These are phyloP conservation scores for Taxillus chinensis DNA, from an alignment of 164 flowering plant genomes.

Conservation along the genomic window DNA sequence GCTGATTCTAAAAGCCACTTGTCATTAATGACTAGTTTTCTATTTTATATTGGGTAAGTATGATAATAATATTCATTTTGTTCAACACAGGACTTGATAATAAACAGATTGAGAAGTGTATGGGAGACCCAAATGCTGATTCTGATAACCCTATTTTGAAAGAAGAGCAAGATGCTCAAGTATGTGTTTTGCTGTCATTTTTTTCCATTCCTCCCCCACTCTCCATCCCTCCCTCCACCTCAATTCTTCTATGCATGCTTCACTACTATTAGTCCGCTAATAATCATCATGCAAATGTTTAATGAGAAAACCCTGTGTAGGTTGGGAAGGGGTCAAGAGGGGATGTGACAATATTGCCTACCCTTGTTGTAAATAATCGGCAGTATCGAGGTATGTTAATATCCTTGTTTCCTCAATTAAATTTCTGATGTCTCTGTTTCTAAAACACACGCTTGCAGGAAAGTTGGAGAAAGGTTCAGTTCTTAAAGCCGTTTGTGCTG, in stretches of 20 bases:
- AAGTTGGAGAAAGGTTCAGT: conserved; percentile 91
- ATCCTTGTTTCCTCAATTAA: conserved; percentile 1
- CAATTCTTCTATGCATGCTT: too few species aligned
- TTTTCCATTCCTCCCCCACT: too few species aligned
- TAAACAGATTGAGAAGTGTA: conserved; percentile 73
- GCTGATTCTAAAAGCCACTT: too few species aligned
- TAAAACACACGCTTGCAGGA: conserved; percentile 39
- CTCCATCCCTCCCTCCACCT: too few species aligned
- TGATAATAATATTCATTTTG: not conserved
- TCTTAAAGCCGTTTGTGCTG: conserved; percentile 92
- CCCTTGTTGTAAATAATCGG: conserved; percentile 86
- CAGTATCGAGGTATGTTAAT: conserved; percentile 82
- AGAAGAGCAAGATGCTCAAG: conserved; percentile 98
- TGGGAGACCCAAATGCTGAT: conserved; percentile 87
- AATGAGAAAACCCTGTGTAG: conserved; percentile 22
- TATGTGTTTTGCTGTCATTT: conserved; percentile 14
- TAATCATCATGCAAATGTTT: not conserved
- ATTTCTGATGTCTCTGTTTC: conserved; percentile 9
- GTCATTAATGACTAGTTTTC: not conserved
- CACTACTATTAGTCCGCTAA: too few species aligned
- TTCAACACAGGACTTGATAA: conserved; percentile 54
- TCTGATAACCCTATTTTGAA: conserved; percentile 77
- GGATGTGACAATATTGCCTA: conserved; percentile 96
- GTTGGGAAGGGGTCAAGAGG: conserved; percentile 92
- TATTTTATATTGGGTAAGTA: not conserved